Evolutionary conservation across 1,284 basidiomycete species (phyloP).

Genomic region (Chalciporus sp.): DNA sequence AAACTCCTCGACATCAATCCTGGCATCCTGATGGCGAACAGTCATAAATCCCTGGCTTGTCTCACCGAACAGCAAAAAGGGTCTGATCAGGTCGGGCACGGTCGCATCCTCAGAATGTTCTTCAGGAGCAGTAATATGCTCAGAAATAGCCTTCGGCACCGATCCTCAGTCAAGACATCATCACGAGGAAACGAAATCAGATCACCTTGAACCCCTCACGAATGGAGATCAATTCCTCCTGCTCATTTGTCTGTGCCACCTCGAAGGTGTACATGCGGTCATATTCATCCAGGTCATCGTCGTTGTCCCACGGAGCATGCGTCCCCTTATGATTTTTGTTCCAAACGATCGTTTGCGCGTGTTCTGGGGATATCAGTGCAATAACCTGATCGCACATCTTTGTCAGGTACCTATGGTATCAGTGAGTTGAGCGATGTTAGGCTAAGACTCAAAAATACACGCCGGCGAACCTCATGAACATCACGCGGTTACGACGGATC

Average conservation of each 20-base stretch:
- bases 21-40: slow-evolving; percentile 21
- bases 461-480: slow-evolving; percentile 56
- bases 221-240: slow-evolving; percentile 51
- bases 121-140: slow-evolving; percentile 12
- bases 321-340: slow-evolving; percentile 24
- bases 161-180: not conserved
- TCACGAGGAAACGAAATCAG: slow-evolving; percentile 12
- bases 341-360: slow-evolving; percentile 47
- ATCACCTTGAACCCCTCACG: slow-evolving; percentile 46
- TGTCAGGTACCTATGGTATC: slow-evolving; percentile 50
- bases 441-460: not conserved
- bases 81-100: slow-evolving; percentile 17
- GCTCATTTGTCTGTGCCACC: slow-evolving; percentile 57
- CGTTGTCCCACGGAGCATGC: slow-evolving; percentile 23
- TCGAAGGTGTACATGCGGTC: slow-evolving; percentile 57
- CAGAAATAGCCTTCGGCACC: slow-evolving; percentile 17
- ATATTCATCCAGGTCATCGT: slow-evolving; percentile 39
- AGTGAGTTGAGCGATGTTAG: not conserved
- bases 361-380: slow-evolving; percentile 48
- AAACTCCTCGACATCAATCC: not conserved
- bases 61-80: slow-evolving; percentile 38
- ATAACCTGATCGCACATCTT: slow-evolving; percentile 57
- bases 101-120: slow-evolving; percentile 9
- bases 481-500: slow-evolving; percentile 53
- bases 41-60: slow-evolving; percentile 39